Percentiles rank a stretch among this genome's conserved stretches.
phyloP scores from a whole-genome alignment of 352 stramenopile genomes.

The Pythium biforme region DNA sequence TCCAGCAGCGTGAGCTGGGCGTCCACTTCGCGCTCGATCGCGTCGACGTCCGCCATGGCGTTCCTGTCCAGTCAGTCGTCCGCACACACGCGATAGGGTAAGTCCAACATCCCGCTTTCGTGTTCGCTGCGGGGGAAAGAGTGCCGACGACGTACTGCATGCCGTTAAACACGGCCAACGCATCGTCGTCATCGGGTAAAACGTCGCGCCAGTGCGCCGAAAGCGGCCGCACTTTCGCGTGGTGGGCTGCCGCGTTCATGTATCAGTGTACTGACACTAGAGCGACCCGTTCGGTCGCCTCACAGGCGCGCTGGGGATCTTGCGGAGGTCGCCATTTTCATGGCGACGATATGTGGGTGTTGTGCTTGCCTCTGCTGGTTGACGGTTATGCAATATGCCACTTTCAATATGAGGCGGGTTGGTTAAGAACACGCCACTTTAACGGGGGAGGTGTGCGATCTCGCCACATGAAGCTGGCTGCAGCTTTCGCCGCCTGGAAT shows the following conservation, averaged over 20 bases:
- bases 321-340: background rate
- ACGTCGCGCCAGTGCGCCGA: background rate
- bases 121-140: no score
- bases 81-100: background rate
- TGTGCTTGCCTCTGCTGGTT: background rate
- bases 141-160: constrained; percentile 27
- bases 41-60: constrained; percentile 7
- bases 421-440: background rate
- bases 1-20: constrained; percentile 19
- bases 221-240: constrained; percentile 1
- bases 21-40: constrained; percentile 28
- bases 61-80: constrained; percentile 1
- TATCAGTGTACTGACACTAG: background rate
- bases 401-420: no score
- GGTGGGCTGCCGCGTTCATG: background rate
- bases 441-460: no score
- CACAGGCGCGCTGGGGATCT: background rate
- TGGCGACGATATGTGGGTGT: background rate
- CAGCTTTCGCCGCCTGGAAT: no score
- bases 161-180: constrained; percentile 11
- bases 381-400: no score
- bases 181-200: constrained; percentile 4
- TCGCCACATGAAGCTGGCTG: no score
- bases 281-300: background rate
- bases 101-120: no score